These are phyloP conservation scores for Populus simonii DNA, from an alignment of 345 rosid species.

Conservation along the genomic window DNA sequence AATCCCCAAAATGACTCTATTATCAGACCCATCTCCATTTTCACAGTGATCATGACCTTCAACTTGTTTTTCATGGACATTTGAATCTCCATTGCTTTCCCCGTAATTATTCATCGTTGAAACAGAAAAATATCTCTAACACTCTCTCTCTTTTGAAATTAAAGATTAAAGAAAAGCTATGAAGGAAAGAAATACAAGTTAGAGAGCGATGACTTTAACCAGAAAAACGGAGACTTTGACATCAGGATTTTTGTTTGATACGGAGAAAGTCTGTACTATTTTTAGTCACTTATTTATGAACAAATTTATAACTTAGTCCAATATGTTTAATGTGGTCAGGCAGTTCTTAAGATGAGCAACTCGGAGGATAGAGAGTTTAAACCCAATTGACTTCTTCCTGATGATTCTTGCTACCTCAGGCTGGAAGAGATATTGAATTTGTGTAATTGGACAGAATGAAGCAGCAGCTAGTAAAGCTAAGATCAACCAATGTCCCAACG, in stretches of 20 bases:
- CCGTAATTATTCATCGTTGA: neutral
- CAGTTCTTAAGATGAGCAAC: no score
- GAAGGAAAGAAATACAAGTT: neutral
- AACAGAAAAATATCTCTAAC: neutral
- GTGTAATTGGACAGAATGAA: no score
- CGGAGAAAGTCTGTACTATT: neutral
- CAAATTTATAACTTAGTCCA: no score
- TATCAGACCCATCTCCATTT: constrained; percentile 3
- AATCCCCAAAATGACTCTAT: constrained; percentile 21
- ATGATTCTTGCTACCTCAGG: no score
- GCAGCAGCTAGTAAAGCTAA: no score
- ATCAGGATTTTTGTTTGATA: neutral
- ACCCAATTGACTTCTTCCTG: no score
- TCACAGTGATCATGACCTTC: neutral
- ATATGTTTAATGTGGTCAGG: no score
- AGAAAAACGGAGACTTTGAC: neutral
- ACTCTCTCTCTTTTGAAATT: neutral
- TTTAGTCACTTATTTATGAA: no score
- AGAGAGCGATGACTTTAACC: neutral
- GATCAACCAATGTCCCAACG: no score
- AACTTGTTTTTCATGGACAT: neutral
- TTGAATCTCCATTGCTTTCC: constrained; percentile 5
- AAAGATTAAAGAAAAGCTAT: neutral
- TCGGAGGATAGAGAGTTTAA: no score
- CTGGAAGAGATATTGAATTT: no score